Percentiles rank a stretch among this genome's conserved stretches.
These are phyloP conservation scores for Cinnamomum chago DNA, from an alignment of 164 flowering plant genomes.

Conservation along the genomic window DNA sequence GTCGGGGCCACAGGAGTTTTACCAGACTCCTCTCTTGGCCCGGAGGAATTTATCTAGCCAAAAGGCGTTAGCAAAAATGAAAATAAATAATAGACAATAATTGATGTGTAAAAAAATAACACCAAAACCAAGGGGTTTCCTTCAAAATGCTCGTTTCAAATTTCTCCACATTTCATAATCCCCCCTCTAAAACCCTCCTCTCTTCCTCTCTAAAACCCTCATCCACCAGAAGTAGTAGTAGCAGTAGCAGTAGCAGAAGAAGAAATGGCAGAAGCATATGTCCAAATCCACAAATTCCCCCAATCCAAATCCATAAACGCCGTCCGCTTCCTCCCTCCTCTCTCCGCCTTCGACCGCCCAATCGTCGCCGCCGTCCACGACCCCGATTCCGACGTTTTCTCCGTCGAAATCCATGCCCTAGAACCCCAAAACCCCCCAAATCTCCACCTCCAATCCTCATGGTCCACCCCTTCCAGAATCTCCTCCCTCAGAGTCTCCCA, in stretches of 20 bases:
- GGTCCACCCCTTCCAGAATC: slow-evolving; percentile 41
- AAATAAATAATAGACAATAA: too few relatives aligned
- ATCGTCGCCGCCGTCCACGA: slow-evolving; percentile 48
- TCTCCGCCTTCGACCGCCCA: slow-evolving; percentile 53
- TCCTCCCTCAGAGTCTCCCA: slow-evolving; percentile 47
- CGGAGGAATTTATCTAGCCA: too few relatives aligned
- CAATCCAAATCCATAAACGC: slow-evolving; percentile 68
- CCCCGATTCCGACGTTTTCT: slow-evolving; percentile 41
- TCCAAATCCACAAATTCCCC: slow-evolving; percentile 53
- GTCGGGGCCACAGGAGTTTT: too few relatives aligned
- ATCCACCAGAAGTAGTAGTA: not conserved
- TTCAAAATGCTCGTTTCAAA: too few relatives aligned
- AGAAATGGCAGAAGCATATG: slow-evolving; percentile 5
- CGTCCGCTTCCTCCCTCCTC: slow-evolving; percentile 63
- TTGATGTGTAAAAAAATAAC: too few relatives aligned
- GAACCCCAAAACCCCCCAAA: slow-evolving; percentile 1
- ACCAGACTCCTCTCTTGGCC: too few relatives aligned
- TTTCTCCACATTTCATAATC: not conserved
- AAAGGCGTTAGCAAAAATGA: too few relatives aligned
- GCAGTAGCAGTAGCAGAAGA: not conserved
- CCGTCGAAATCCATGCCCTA: slow-evolving; percentile 53
- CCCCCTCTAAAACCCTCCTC: not conserved
- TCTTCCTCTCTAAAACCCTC: not conserved
- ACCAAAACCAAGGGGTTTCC: too few relatives aligned
- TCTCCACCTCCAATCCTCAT: slow-evolving; percentile 36